Evolutionary conservation across 2,329 filamentous ascomycete species (phyloP), one percentile per base, ranked within the genome.

Genomic region (Lecanicillium sp.): DNA sequence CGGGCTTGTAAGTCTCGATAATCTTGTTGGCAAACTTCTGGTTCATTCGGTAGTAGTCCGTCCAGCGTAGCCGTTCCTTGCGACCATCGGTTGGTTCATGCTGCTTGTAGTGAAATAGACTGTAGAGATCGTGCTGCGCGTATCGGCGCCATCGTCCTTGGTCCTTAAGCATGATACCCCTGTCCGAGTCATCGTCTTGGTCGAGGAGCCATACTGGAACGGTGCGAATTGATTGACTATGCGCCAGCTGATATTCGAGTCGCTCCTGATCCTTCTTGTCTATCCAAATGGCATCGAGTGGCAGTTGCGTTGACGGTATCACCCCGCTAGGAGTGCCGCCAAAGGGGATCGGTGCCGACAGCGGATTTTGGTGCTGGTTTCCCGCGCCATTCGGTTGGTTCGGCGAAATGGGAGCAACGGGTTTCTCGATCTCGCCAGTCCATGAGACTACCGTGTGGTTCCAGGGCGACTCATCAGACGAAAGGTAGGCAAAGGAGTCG

Each of bases 101-200:
- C 55, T 92, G 86, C 64, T 94, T 94, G 71, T 96, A 96, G 63
- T 96, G 90, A 57, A 95, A 88, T 9, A 95, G 73, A 1, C 86
- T 88, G 64, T 94, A 95, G 19, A 96, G 71, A 51, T 95, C 85
- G 55, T 89, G 80, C 64, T 95, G 88, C 13, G 89, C 87, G 60
- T 92, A 96, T 29, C 84, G 76, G 46, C 88, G 77, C 90, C 92
- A 96, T 47, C 88, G 73, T 22, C 72, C 70, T 64, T 95, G 89
- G 51, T 95, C 85, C 50, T 82, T 85, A 47, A 96, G 68, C 28
- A 75, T 68, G 37, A 89, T 75, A 29, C 86, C 84, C 27, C 84
- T 73, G 0, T 77, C 70, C 32, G 62, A 58, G 6, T 75, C 72
- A 47, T 90, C 83, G 15, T 73, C 67, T 48, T 87, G 82, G 49